A percentile compares a stretch with the other conserved stretches of the same genome.
phyloP scores from a whole-genome alignment of 495 filamentous ascomycete genomes.

The Acidiella bohemica region DNA sequence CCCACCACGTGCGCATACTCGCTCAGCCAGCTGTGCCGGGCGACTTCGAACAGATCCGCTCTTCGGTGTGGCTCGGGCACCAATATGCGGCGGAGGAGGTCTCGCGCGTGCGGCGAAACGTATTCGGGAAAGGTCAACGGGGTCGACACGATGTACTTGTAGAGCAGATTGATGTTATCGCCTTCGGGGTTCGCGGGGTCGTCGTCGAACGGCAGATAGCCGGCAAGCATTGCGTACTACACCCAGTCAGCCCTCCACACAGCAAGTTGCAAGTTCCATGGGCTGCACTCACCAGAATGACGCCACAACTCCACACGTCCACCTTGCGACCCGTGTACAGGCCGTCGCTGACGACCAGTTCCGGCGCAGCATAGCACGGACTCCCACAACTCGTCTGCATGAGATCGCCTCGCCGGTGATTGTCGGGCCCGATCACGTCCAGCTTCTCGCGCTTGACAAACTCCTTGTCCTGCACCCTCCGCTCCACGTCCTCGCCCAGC shows the following conservation, averaged over 20 bases:
- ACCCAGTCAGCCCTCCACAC: conserved; percentile 10
- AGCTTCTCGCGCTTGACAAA: conserved; percentile 67
- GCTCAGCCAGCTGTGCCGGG: conserved; percentile 94
- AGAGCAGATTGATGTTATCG: conserved; percentile 97
- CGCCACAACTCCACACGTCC: conserved; percentile 98
- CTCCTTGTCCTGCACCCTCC: conserved; percentile 70
- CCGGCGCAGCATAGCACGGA: conserved; percentile 90
- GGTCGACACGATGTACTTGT: conserved; percentile 98
- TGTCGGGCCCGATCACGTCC: conserved; percentile 40
- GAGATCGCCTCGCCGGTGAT: conserved; percentile 53
- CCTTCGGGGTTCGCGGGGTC: conserved; percentile 97
- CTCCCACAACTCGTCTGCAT: conserved; percentile 78
- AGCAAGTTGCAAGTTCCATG: no score
- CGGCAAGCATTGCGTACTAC: conserved; percentile 98
- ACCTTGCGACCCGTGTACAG: conserved; percentile 96
- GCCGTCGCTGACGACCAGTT: conserved; percentile 94
- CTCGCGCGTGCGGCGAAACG: conserved; percentile 90
- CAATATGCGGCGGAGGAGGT: conserved; percentile 80
- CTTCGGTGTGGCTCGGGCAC: conserved; percentile 93
- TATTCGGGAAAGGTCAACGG: conserved; percentile 98
- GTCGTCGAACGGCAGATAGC: conserved; percentile 97
- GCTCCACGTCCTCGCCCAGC: conserved; percentile 77
- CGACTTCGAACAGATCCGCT: conserved; percentile 94
- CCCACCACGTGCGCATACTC: conserved; percentile 91
- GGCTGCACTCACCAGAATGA: conserved; percentile 73